phyloP scores from a whole-genome alignment of 352 stramenopile genomes.

The Pythium plurisporium region DNA sequence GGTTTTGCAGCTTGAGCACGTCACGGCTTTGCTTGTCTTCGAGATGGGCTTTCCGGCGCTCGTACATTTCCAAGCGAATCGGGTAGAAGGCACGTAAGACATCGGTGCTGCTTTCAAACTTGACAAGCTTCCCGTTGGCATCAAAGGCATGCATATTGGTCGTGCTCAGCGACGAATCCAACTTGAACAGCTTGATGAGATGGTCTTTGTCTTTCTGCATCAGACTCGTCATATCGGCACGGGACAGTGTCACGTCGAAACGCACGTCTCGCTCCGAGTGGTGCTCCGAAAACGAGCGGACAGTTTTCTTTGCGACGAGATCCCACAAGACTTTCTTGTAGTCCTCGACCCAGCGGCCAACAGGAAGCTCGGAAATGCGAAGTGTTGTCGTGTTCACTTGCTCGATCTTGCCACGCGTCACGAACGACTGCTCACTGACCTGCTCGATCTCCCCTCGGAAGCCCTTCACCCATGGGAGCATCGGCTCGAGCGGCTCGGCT shows the following conservation, averaged over 20 bases:
- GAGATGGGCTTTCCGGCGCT: constrained; percentile 75
- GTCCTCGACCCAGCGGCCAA: constrained; percentile 98
- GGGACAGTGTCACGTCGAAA: constrained; percentile 70
- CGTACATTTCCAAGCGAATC: constrained; percentile 89
- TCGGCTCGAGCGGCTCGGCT: constrained; percentile 54
- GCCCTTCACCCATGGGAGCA: constrained; percentile 95
- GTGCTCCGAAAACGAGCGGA: constrained; percentile 94
- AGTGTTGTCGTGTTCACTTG: constrained; percentile 92
- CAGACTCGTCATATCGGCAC: constrained; percentile 80
- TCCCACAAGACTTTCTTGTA: constrained; percentile 98
- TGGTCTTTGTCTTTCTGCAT: constrained; percentile 33
- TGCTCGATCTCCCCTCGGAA: constrained; percentile 92
- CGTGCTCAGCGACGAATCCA: constrained; percentile 91
- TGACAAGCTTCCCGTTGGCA: constrained; percentile 84
- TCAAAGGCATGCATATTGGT: constrained; percentile 99
- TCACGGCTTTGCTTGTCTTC: constrained; percentile 82
- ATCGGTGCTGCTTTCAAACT: constrained; percentile 86
- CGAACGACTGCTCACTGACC: constrained; percentile 59
- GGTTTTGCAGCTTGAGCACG: constrained; percentile 91
- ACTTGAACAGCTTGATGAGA: constrained; percentile 91
- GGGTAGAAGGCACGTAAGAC: constrained; percentile 94
- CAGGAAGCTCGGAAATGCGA: constrained; percentile 95
- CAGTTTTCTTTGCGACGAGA: constrained; percentile 81
- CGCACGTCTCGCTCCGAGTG: constrained; percentile 92
- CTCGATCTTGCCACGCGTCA: constrained; percentile 64